Evolutionary conservation across 768 basidiomycete genomes (phyloP), one percentile per base, ranked within the genome.

Genomic region (Melanogaster broomeanus): DNA sequence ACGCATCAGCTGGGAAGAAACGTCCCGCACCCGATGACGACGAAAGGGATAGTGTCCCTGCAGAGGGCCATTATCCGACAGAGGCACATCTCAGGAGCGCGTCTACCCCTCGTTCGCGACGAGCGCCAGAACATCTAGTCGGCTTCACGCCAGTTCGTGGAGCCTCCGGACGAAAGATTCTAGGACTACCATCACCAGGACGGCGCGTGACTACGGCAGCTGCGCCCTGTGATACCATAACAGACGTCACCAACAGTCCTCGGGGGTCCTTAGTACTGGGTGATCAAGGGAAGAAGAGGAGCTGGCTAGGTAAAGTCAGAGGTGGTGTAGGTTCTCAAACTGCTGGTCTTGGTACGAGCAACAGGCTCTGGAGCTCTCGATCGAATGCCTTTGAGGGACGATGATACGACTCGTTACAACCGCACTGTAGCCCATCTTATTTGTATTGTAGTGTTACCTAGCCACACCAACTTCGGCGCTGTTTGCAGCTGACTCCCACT

Each of bases 21-120:
- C 79, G 89, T 11, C 80, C 82, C 21, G 85, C 83, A 24, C 89
- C 90, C 2, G 89, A 90, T 49, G 88, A 91, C 58, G 87, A 87
- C 55, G 87, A 89, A 44, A 72, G 75, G 56, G 62, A 78, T 67
- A 76, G 77, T 46, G 68, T 86, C 24, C 85, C 87, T 22, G 77
- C 80, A 0, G 87, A 90, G 61, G 85, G 88, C 81, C 72, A 84
- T 77, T 33, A 72, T 73, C 68, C 48, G 34, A 61, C 45, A 39
- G 66, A 78, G 24, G 70, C 75, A 19, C 74, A 61, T 49, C 59
- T 50, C 9, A 64, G 71, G 48, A 67, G 69, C 42, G 66, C 68
- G 15, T 85, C 87, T 25, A 69, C 69, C 2, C 88, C 88, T 10
- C 82, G 85, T 35, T 74, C 82, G 33, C 78, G 88, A 48, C 79